Conservation (phyloP, 441 rosid species). For the Erysimum cheiri region DNA sequence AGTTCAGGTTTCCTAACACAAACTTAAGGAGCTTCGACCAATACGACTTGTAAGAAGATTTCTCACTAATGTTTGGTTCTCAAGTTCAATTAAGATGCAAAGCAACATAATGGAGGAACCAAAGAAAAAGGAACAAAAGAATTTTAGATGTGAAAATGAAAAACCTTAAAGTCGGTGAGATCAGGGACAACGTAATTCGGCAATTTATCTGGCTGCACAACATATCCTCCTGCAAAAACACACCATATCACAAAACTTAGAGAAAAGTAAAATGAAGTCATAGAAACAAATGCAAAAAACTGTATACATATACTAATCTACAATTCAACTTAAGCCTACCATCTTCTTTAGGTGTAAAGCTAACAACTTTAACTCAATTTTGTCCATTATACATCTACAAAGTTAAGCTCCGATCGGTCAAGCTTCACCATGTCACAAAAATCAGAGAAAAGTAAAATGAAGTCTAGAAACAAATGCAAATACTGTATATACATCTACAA, state of each 20-base stretch:
- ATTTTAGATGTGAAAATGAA: not conserved
- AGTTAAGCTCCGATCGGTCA: too few species aligned
- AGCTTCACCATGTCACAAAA: too few species aligned
- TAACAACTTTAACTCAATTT: not conserved
- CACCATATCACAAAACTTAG: not conserved
- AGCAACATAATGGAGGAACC: not conserved
- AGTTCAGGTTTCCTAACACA: too few species aligned
- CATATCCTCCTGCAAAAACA: constrained; percentile 67
- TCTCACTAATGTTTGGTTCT: too few species aligned
- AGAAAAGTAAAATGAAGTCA: not conserved
- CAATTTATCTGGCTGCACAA: constrained; percentile 73
- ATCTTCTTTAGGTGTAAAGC: not conserved
- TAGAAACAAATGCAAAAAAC: not conserved
- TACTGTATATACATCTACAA: not conserved
- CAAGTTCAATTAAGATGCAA: constrained; percentile 8
- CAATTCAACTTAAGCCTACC: not conserved
- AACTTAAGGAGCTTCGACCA: too few species aligned
- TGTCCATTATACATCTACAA: not conserved
- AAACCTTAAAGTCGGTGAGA: constrained; percentile 75
- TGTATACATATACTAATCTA: not conserved
- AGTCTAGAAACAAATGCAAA: not conserved
- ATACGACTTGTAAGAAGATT: too few species aligned
- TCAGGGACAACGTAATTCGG: constrained; percentile 80
- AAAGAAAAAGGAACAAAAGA: not conserved
- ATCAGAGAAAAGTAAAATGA: too few species aligned